Evolutionary conservation across 768 basidiomycete genomes (phyloP), one percentile per base, ranked within the genome.

Genomic region (Cytidiella melzeri): DNA sequence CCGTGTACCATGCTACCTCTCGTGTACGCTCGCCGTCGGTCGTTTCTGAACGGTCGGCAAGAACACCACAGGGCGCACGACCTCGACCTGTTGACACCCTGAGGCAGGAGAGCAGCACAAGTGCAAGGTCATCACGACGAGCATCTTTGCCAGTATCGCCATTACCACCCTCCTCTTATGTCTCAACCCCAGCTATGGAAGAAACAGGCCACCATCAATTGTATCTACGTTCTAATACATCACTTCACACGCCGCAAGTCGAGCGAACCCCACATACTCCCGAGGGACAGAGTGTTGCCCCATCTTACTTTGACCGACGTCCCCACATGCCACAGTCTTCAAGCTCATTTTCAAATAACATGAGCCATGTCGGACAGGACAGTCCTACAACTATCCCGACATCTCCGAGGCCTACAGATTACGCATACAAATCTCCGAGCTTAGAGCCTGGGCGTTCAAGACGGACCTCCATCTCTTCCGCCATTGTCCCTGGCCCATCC

Each of bases 41-140:
- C 23, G 27, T 30, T 6, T 52, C 51, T 21, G 50, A 55, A 26
- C 54, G 50, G 7, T 48, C 53, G 11, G 3, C 45, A 10, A 44
- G 54, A 18, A 24, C 41, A 10, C 50, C 49, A 3, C 38, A 24
- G 27, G 54, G 49, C 12, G 46, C 50, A 20, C 44, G 54, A 10
- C 50, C 47, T 25, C 34, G 25, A 19, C 39, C 26, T 13, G 45
- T 37, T 26, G 50, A 51, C 19, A 43, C 26, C 18, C 34, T 55
- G 20, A 46, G 50, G 38, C 26, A 44, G 45, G 50, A 46, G 44
- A 47, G 44, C 39, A 47, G 46, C 20, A 36, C 21, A 15, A 37
- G 23, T 21, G 28, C 38, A 7, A 5, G 46, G 38, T 7, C 13
- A 9, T 41, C 40, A 18, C 46, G 46, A 15, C 10, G 46, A 24